Percentiles rank a stretch among this genome's conserved stretches.
Conservation (phyloP, 1,139 yeast species). For the Hyphopichia fennica region DNA sequence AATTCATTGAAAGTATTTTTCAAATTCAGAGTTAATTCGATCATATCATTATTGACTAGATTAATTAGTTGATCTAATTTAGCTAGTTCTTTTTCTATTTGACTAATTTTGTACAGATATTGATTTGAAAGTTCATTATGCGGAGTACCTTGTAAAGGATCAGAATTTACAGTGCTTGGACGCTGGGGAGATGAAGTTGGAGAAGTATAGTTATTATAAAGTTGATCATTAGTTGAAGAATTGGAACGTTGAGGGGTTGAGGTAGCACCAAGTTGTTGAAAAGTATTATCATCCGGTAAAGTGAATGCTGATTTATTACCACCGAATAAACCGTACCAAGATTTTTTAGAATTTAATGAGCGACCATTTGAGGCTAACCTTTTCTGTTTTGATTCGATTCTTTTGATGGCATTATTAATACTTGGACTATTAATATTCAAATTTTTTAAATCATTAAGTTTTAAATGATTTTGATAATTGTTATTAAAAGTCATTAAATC, state of each 20-base stretch:
- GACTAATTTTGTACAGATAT: conserved; percentile 28
- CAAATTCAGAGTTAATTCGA: conserved; percentile 32
- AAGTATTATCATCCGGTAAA: conserved; percentile 4
- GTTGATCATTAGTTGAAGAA: not conserved
- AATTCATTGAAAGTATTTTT: conserved; percentile 32
- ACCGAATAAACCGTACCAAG: conserved; percentile 51
- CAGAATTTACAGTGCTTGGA: not conserved
- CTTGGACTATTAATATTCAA: conserved; percentile 41
- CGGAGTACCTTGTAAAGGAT: not conserved
- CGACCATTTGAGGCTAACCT: conserved; percentile 7
- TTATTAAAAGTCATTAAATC: conserved; percentile 33
- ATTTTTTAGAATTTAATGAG: conserved; percentile 23
- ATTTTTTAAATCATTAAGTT: conserved; percentile 28
- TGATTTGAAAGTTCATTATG: conserved; percentile 11
- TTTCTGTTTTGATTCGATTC: conserved; percentile 27
- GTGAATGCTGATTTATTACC: conserved; percentile 26
- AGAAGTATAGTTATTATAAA: not conserved
- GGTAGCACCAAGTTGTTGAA: not conserved
- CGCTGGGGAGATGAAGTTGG: conserved; percentile 5
- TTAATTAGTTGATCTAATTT: conserved; percentile 45
- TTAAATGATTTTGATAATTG: conserved; percentile 13
- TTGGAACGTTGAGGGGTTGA: not conserved
- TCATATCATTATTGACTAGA: conserved; percentile 38
- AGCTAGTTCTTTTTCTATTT: conserved; percentile 41
- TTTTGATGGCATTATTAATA: conserved; percentile 36